Evolutionary conservation across 2,329 filamentous ascomycete species (phyloP).

Genomic region (Pleomassaria siparia): DNA sequence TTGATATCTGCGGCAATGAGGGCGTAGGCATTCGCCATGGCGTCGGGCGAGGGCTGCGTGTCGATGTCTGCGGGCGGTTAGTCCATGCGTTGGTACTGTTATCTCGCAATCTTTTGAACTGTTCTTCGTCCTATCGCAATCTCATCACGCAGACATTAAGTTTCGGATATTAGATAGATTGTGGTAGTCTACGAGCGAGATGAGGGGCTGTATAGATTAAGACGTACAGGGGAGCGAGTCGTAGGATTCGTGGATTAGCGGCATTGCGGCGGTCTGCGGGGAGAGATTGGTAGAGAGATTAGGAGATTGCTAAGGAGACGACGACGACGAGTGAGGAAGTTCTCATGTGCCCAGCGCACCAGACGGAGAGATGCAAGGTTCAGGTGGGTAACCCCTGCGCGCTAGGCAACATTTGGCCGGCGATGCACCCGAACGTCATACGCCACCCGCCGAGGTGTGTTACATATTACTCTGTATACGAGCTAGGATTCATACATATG

Average conservation of each 20-base stretch:
- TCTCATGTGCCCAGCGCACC: conserved; percentile 2
- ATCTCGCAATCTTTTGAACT: background rate
- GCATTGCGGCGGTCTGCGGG: conserved; percentile 52
- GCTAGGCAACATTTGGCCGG: background rate
- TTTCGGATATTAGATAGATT: conserved; percentile 62
- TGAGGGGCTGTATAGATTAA: conserved; percentile 12
- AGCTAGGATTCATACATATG: no score
- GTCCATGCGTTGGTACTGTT: conserved; percentile 1
- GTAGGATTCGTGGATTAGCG: conserved; percentile 68
- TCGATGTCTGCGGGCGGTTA: conserved; percentile 72
- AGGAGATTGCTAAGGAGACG: conserved; percentile 15
- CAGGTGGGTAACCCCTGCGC: conserved; percentile 3
- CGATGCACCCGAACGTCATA: conserved; percentile 13
- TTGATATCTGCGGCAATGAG: conserved; percentile 66
- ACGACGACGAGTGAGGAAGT: conserved; percentile 14
- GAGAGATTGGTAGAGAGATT: no score
- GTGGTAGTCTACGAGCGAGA: conserved; percentile 3
- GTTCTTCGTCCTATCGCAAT: background rate
- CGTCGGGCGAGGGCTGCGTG: conserved; percentile 62
- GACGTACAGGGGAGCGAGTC: conserved; percentile 78
- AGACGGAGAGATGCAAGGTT: conserved; percentile 5
- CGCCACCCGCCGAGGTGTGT: conserved; percentile 10
- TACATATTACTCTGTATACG: no score
- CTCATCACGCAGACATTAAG: conserved; percentile 3
- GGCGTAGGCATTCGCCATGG: conserved; percentile 66